Evolutionary conservation across 2,329 filamentous ascomycete genomes (phyloP).

Genomic region (Colletotrichum horii): DNA sequence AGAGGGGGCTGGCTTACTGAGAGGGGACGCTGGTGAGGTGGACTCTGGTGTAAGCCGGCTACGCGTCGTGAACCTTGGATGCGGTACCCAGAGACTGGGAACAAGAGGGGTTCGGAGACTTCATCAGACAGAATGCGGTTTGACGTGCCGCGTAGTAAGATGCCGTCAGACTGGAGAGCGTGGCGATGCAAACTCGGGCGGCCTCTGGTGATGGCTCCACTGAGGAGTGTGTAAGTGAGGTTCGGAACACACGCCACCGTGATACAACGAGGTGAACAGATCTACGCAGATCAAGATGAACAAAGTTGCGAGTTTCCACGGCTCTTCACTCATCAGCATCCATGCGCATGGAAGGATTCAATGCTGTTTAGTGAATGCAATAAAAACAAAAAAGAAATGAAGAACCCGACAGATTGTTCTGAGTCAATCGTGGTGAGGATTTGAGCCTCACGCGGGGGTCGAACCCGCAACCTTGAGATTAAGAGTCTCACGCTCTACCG

Average conservation of each 20-base stretch:
- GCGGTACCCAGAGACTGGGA: background rate
- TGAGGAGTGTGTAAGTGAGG: background rate
- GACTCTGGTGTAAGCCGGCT: background rate
- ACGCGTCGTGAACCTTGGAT: background rate
- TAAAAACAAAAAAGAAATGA: background rate
- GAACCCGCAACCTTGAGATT: constrained; percentile 32
- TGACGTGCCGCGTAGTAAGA: background rate
- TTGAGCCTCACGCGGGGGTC: constrained; percentile 30
- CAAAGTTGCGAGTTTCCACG: background rate
- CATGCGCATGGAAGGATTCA: background rate
- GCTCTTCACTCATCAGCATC: background rate
- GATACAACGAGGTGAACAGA: background rate
- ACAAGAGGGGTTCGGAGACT: background rate
- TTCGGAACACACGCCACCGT: background rate
- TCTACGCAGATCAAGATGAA: background rate
- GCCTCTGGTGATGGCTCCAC: background rate
- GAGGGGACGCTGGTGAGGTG: background rate
- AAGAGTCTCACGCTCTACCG: constrained; percentile 78
- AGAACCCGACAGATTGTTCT: background rate
- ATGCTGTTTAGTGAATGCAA: background rate
- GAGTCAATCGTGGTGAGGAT: background rate
- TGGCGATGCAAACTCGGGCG: background rate
- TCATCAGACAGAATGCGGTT: background rate
- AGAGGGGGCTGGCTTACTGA: background rate
- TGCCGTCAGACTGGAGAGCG: accelerated